Evolutionary conservation across 2,329 filamentous ascomycete species (phyloP), one percentile per base, ranked within the genome.

Genomic region (Nigrospora oryzae): DNA sequence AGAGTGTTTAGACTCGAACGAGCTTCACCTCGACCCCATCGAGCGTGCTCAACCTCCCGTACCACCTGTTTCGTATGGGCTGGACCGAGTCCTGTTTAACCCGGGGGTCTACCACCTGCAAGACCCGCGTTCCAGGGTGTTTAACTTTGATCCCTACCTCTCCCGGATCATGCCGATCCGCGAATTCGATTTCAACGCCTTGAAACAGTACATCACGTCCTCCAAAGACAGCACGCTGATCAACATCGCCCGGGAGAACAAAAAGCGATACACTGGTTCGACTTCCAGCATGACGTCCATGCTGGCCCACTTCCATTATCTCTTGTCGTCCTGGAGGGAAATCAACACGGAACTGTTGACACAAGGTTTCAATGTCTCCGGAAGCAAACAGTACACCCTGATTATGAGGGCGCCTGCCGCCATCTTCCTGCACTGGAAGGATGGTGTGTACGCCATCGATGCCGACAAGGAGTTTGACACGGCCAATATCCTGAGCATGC

Each of bases 121-220:
- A 64, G 93, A 98, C 61, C 82, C 84, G 19, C 79, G 88, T 46
- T 89, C 91, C 35, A 77, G 82, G 15, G 89, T 97, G 7, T 98
- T 82, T 74, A 98, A 98, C 62, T 98, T 98, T 56, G 91, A 98
- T 59, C 93, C 94, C 0, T 96, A 96, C 58, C 75, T 98, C 16
- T 81, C 89, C 48, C 82, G 81, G 43, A 94, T 98, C 55, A 97
- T 97, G 89, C 90, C 93, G 2, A 83, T 93, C 14, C 71, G 79
- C 2, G 88, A 98, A 58, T 98, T 98, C 58, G 88, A 98, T 58
- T 98, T 95, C 63, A 77, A 86, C 46, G 83, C 89, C 4, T 65
- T 98, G 44, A 88, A 86, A 61, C 75, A 83, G 50, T 98, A 95
- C 63, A 81, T 95, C 51, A 96, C 90, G 0, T 96, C 93, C 0